phyloP scores from a whole-genome alignment of 768 basidiomycete species.

The Boletus fagicola region DNA sequence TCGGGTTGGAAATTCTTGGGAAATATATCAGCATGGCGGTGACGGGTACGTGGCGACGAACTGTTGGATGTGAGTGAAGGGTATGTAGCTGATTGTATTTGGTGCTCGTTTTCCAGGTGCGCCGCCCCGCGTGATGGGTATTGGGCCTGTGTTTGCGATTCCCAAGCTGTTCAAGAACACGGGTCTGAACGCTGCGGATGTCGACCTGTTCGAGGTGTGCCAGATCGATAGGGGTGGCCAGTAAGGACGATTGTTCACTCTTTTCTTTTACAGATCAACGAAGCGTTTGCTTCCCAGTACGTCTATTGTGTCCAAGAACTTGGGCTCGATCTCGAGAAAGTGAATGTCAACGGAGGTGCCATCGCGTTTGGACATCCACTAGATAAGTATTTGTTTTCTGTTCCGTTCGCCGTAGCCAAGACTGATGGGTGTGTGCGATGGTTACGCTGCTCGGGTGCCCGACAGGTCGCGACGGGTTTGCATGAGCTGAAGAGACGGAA shows the following conservation, averaged over 20 bases:
- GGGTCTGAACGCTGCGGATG: slow-evolving; percentile 64
- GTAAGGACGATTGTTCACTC: not conserved
- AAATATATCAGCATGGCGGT: slow-evolving; percentile 73
- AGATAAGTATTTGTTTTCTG: slow-evolving; percentile 49
- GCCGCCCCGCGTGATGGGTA: slow-evolving; percentile 85
- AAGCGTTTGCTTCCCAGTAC: slow-evolving; percentile 85
- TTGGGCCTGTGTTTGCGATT: slow-evolving; percentile 84
- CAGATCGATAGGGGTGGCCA: not conserved
- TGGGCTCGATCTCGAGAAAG: slow-evolving; percentile 56
- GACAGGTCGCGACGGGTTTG: slow-evolving; percentile 83
- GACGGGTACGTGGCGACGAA: slow-evolving; percentile 43
- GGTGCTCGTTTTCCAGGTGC: slow-evolving; percentile 43
- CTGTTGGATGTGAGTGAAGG: not conserved
- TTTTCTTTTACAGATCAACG: slow-evolving; percentile 67
- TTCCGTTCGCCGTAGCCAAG: not conserved
- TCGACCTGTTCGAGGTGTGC: slow-evolving; percentile 76
- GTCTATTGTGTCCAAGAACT: slow-evolving; percentile 70
- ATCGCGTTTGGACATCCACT: slow-evolving; percentile 83
- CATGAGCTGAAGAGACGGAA: slow-evolving; percentile 67
- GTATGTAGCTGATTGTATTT: not conserved
- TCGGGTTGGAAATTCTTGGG: slow-evolving; percentile 73
- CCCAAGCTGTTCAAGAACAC: slow-evolving; percentile 67
- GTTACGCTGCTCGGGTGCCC: slow-evolving; percentile 73
- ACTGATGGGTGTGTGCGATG: slow-evolving; percentile 16
- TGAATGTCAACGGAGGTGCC: slow-evolving; percentile 88